Percentiles rank a stretch among this genome's conserved stretches.
Conservation (phyloP, 331 rosid species). For the Arachis monticola region DNA sequence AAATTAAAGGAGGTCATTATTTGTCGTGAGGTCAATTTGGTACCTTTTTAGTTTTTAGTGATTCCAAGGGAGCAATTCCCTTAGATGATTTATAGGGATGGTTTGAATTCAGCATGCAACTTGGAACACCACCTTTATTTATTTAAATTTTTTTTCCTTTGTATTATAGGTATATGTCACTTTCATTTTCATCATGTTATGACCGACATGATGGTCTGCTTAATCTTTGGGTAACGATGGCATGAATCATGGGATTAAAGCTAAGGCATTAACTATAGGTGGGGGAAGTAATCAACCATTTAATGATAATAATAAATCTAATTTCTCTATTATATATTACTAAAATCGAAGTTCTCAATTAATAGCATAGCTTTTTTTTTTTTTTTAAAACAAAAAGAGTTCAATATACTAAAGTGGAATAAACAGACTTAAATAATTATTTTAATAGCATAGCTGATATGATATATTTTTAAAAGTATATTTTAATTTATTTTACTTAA, state of each 20-base stretch:
- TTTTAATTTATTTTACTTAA: too few species aligned
- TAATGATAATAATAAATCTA: background rate
- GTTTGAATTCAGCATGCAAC: constrained; percentile 36
- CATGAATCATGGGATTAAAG: background rate
- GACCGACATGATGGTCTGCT: background rate
- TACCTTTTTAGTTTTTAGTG: constrained; percentile 15
- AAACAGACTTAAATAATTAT: too few species aligned
- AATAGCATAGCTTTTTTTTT: too few species aligned
- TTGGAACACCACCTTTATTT: background rate
- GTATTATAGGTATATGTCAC: constrained; percentile 6
- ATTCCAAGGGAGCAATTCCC: constrained; percentile 28
- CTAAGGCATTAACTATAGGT: background rate
- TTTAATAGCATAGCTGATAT: too few species aligned
- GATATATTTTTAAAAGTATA: too few species aligned
- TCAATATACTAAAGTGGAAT: too few species aligned
- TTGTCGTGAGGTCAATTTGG: background rate
- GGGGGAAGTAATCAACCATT: background rate
- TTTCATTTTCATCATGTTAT: background rate
- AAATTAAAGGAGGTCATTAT: background rate
- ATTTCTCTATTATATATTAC: too few species aligned
- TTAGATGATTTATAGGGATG: constrained; percentile 11
- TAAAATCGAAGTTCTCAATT: too few species aligned
- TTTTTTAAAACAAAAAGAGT: too few species aligned
- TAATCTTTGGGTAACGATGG: too few species aligned
- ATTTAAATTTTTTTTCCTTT: too few species aligned